Base-by-base conservation (phyloP, 2,329 filamentous ascomycete species). In the Fusarium algeriense region DNA sequence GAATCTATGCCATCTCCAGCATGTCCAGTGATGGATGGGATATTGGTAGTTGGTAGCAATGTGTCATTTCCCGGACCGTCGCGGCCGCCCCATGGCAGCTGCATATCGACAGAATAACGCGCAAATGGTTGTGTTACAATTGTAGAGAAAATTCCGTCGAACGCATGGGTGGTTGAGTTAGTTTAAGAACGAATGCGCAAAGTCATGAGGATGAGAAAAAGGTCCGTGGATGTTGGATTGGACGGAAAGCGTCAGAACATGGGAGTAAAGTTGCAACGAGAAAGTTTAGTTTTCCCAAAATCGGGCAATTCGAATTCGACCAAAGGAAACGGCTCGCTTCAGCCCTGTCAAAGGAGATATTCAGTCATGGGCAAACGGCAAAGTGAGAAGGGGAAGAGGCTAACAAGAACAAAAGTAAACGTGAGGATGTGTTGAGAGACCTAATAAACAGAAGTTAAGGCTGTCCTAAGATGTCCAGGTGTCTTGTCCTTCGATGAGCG, bases 71-170 rank as follows among this genome's bases (percentile, higher is more conserved):
- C 75, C 20, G 78, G 76, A 69, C 77, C 77, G 35, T 79, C 73
- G 58, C 73, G 79, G 60, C 77, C 80, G 40, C 75, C 67, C 80
- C 80, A 82, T 68, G 81, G 81, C 56, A 82, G 70, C 69, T 82
- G 80, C 81, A 83, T 83, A 56, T 72, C 77, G 67, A 68, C 40
- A 58, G 52, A 58, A 63, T 57, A 45, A 66, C 69, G 73, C 65
- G 64, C 66, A 58, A 62, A 44, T 43, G 67, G 60, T 53, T 55
- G 68, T 64, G 60, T 70, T 60, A 71, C 43, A 58, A 60, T 75
- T 61, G 68, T 44, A 70, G 48, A 56, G 49, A 50, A 49, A 60
- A 61, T 64, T 59, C 67, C 55, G 60, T 65, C 61, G 56, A 62
- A 69, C 60, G 60, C 73, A 77, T 77, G 71, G 67, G 67, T 38